Percentiles rank a stretch among this genome's conserved stretches.
Conservation (phyloP, 2,329 filamentous ascomycete species). For the Chaetothyriales sp. region DNA sequence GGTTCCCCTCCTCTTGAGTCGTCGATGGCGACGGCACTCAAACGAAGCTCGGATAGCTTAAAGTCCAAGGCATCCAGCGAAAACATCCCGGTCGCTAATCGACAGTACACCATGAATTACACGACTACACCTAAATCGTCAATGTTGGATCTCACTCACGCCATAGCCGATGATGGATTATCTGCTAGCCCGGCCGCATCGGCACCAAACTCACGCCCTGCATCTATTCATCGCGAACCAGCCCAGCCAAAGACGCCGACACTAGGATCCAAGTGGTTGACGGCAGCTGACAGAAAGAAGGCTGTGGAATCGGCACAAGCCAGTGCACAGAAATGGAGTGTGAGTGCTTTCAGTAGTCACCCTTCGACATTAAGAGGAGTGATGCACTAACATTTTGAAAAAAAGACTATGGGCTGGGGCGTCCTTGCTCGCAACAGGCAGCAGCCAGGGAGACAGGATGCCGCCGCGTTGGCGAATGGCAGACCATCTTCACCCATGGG, state of each 20-base stretch:
- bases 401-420: constrained; percentile 22
- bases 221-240: constrained; percentile 5
- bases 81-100: constrained; percentile 19
- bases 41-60: constrained; percentile 30
- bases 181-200: constrained; percentile 13
- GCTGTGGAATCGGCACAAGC: constrained; percentile 36
- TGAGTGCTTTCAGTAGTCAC: not conserved
- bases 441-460: constrained; percentile 28
- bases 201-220: constrained; percentile 13
- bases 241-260: constrained; percentile 7
- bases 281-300: constrained; percentile 26
- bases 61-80: constrained; percentile 37
- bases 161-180: not conserved
- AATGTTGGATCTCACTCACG: not conserved
- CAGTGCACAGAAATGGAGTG: constrained; percentile 47
- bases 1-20: constrained; percentile 29
- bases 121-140: not conserved
- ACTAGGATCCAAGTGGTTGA: constrained; percentile 15
- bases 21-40: constrained; percentile 24
- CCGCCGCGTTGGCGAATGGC: constrained; percentile 24
- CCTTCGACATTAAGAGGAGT: not conserved
- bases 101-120: constrained; percentile 9
- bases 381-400: not conserved
- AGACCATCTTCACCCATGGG: constrained; percentile 61
- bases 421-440: constrained; percentile 30